Evolutionary conservation across 164 flowering plant genomes (phyloP), one percentile per base, ranked within the genome.

Genomic region (Aristolochia contorta): DNA sequence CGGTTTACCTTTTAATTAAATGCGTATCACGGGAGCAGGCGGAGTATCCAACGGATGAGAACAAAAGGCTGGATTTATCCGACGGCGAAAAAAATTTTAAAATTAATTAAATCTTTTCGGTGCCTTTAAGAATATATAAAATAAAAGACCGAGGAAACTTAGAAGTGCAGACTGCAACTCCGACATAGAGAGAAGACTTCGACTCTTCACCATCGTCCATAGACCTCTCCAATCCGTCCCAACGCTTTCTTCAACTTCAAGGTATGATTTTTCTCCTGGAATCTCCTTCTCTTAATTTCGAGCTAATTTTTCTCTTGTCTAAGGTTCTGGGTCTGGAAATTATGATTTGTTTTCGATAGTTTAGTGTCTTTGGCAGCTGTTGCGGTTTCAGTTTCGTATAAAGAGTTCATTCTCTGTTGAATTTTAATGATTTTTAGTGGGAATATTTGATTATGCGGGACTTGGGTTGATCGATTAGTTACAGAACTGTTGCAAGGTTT

Each of bases 231-330:
- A 22, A 54, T 54, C 27, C 13, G 2, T 54, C 24, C 22, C 30
- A 19, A 1, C 24, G 45, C 68, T n/a, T 25, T 20, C 58, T 25
- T 30, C 63, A 61, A 30, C 37, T 52, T 51, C 56, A 47, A 61
- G 63, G 63, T 47, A 27, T 19, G 14, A 5, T 50, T 30, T 32
- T 32, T 46, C 15, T 5, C 27, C 14, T n/a, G 25, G n/a, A 16
- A 48, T 30, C 10, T 33, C 6, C n/a, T 61, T 21, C 8, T 54
- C 24, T 22, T 54, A 19, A 4, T 19, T 19, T 54, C 24, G 25
- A 15, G 24, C 16, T 49, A 10, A 37, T 4, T 4, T 8, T 37
- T 37, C 43, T 10, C 43, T 8, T 7, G 43, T 37, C 43, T 3
- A 10, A 6, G 43, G 43, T 37, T 37, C 12, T 37, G 53, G 15